phyloP scores from a whole-genome alignment of 2,329 filamentous ascomycete genomes.

The Pseudogymnoascus sp. region DNA sequence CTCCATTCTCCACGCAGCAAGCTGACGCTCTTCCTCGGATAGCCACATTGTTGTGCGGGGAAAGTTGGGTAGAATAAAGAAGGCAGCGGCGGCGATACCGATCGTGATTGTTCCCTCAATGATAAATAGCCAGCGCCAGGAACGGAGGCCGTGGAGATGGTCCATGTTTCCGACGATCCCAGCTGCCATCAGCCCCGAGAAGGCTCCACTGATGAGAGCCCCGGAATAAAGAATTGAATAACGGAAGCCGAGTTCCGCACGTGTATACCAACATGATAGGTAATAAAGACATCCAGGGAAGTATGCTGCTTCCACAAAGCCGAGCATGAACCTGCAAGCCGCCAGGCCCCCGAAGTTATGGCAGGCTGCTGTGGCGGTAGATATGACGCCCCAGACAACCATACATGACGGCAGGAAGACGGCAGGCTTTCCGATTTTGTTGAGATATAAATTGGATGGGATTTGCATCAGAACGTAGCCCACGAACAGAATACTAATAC shows the following conservation, averaged over 20 bases:
- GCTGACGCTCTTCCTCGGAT: conserved; percentile 46
- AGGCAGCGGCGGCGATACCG: conserved; percentile 48
- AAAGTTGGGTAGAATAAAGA: conserved; percentile 61
- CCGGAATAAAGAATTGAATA: conserved; percentile 63
- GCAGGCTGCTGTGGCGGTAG: conserved; percentile 41
- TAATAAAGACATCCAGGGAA: conserved; percentile 59
- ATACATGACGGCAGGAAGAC: conserved; percentile 46
- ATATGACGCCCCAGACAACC: conserved; percentile 44
- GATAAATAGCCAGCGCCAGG: conserved; percentile 65
- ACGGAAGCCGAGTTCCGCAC: conserved; percentile 59
- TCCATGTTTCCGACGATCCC: conserved; percentile 63
- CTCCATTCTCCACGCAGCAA: conserved; percentile 56
- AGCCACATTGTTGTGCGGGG: conserved; percentile 54
- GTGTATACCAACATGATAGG: conserved; percentile 61
- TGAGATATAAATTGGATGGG: conserved; percentile 43
- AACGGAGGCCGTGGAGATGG: conserved; percentile 46
- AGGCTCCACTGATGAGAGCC: conserved; percentile 63
- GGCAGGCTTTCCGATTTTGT: conserved; percentile 42
- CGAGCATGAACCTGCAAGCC: conserved; percentile 43
- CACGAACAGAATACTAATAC: conserved; percentile 35
- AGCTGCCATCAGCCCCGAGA: conserved; percentile 58
- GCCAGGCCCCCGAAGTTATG: conserved; percentile 41
- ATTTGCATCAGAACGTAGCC: conserved; percentile 33
- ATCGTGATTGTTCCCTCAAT: conserved; percentile 62
- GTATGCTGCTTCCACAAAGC: conserved; percentile 50